Percentiles rank a stretch among this genome's conserved stretches.
Evolutionary conservation across 2,329 filamentous ascomycete species (phyloP).

Genomic region (Fulvia fulva): DNA sequence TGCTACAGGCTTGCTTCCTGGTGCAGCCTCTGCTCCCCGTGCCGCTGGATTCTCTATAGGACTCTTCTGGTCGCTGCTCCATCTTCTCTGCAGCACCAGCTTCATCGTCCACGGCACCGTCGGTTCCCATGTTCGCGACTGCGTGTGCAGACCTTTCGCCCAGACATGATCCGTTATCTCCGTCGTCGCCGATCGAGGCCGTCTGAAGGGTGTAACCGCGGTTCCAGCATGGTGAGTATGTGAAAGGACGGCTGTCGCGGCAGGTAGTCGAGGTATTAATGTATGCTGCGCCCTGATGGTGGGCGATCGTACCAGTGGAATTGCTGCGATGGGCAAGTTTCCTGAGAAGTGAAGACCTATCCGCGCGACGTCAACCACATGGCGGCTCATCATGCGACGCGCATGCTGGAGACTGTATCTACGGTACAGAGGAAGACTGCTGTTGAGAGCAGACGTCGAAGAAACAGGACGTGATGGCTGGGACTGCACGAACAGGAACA

Average conservation of each 20-base stretch:
- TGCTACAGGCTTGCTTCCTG: conserved; percentile 10
- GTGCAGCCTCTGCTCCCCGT: conserved; percentile 18
- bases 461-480: not conserved
- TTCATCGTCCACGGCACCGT: conserved; percentile 3
- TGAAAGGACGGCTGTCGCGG: not conserved
- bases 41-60: conserved; percentile 8
- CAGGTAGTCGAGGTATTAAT: not conserved
- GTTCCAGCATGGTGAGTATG: conserved; percentile 19
- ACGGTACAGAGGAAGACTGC: conserved; percentile 1
- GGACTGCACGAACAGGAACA: conserved; percentile 13
- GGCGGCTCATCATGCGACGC: conserved; percentile 39
- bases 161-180: conserved; percentile 10
- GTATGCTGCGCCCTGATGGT: conserved; percentile 2
- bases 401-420: conserved; percentile 13
- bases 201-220: conserved; percentile 17
- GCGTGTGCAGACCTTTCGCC: not conserved
- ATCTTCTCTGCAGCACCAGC: conserved; percentile 18
- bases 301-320: conserved; percentile 9
- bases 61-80: conserved; percentile 17
- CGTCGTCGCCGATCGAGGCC: conserved; percentile 19
- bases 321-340: conserved; percentile 3
- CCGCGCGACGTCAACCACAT: conserved; percentile 29
- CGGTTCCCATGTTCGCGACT: conserved; percentile 10
- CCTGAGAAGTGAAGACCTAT: conserved; percentile 14
- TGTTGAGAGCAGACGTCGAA: conserved; percentile 13